A percentile compares a stretch with the other conserved stretches of the same genome.
These are phyloP conservation scores for Hyphopichia homilentoma DNA, from an alignment of 805 yeast species.

Conservation along the genomic window DNA sequence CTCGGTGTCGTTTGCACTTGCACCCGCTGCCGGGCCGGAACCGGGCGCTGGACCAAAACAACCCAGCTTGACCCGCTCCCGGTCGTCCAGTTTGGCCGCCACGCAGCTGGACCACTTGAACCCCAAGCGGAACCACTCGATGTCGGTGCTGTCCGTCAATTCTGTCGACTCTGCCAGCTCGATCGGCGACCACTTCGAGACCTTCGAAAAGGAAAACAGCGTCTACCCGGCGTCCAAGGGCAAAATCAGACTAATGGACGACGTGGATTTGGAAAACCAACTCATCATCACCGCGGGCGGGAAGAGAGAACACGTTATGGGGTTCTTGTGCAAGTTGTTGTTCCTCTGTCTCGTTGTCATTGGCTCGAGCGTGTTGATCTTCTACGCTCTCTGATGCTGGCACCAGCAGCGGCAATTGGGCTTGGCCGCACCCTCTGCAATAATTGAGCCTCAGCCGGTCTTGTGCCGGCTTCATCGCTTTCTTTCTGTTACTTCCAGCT, in stretches of 20 bases:
- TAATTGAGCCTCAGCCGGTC: too few relatives aligned
- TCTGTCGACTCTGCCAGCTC: conserved; percentile 4
- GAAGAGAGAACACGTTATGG: conserved; percentile 26
- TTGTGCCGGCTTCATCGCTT: too few relatives aligned
- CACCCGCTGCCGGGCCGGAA: too few relatives aligned
- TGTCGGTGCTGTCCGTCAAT: conserved; percentile 8
- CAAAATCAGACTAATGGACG: conserved; percentile 23
- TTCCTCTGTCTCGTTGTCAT: conserved; percentile 25
- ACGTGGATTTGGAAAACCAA: conserved; percentile 35
- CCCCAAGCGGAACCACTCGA: conserved; percentile 21
- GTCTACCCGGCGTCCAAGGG: conserved; percentile 11
- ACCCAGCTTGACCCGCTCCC: conserved; percentile 7
- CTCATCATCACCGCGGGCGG: conserved; percentile 37
- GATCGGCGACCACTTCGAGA: background rate
- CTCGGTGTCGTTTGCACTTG: conserved; percentile 4
- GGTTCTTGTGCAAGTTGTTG: conserved; percentile 27
- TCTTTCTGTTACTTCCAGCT: too few relatives aligned
- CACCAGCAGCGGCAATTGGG: too few relatives aligned
- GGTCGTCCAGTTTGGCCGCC: too few relatives aligned
- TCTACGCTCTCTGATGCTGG: conserved; percentile 26
- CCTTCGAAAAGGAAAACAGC: conserved; percentile 2
- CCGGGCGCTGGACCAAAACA: too few relatives aligned
- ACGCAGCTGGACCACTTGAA: too few relatives aligned
- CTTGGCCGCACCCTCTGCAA: too few relatives aligned
- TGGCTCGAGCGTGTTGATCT: conserved; percentile 32